Base-by-base conservation (phyloP, 495 filamentous ascomycete species). In the Podospora anserina region DNA sequence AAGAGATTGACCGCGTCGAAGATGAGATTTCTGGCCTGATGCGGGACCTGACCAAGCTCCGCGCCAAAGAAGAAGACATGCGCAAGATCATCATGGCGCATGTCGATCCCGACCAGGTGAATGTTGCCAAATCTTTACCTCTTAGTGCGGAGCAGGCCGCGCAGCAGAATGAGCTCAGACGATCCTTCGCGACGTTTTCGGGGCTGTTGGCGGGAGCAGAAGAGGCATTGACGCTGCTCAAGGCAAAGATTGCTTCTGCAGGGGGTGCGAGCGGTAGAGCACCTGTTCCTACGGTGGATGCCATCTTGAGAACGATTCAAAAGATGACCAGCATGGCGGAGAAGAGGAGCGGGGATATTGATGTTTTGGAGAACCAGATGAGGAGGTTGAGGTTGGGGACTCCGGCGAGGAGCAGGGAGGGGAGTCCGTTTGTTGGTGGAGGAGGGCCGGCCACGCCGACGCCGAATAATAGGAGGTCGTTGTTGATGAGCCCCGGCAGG, bases 281-380 rank as follows among this genome's bases (percentile, higher is more conserved):
- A 5, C 78, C 80, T 20, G 79, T 78, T 1, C 96, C 95, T 2
- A 97, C 94, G 0, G 90, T 97, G 1, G 96, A 97, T 70, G 92
- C 92, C 7, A 92, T 98, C 20, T 87, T 91, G 57, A 91, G 90
- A 62, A 98, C 96, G 5, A 96, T 99, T 69, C 82, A 82, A 64
- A 97, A 95, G 66, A 91, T 99, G 87, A 98, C 93, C 64, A 87
- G 80, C 68, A 96, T 97, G 92, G 89, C 90, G 0, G 91, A 97
- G 81, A 89, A 89, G 78, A 91, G 76, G 75, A 92, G 90, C 76
- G 89, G 88, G 59, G 95, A 98, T 70, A 88, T 98, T 61, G 92
- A 96, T 77, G 86, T 96, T 13, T 84, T 98, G 30, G 95, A 97
- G 76, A 86, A 87, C 49, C 91, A 96, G 71, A 89, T 98, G 81